These are phyloP conservation scores for Auriscalpium orientale DNA, from an alignment of 768 basidiomycete genomes.

Conservation along the genomic window DNA sequence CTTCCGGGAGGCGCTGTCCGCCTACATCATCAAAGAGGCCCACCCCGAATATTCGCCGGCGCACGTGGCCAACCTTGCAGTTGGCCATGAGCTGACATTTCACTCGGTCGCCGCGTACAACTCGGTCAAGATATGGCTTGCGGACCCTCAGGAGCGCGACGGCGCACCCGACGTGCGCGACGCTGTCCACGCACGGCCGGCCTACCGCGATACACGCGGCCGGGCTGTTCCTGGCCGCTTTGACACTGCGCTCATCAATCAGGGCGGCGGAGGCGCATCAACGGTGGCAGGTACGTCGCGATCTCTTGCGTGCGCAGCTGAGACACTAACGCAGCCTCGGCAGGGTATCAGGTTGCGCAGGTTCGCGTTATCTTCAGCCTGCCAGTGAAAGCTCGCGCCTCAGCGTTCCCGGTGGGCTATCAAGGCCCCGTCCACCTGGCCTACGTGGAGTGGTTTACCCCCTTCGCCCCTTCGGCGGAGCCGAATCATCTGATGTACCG, in stretches of 20 bases:
- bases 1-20: background rate
- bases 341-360: conserved; percentile 1
- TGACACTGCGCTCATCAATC: conserved; percentile 2
- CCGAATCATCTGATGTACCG: conserved; percentile 1
- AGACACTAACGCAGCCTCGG: background rate
- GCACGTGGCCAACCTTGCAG: no score
- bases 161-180: background rate
- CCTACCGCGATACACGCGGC: background rate
- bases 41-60: background rate
- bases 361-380: background rate
- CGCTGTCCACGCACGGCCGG: background rate
- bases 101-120: background rate
- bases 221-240: background rate
- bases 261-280: background rate
- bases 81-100: background rate
- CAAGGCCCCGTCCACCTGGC: background rate
- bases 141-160: background rate
- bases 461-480: background rate
- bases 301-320: no score
- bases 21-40: background rate
- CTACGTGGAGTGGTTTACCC: conserved; percentile 3
- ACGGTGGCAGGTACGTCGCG: background rate
- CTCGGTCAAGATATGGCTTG: background rate
- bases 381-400: background rate
- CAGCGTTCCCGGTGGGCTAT: background rate